These are phyloP conservation scores for Meredithiella fracta DNA, from an alignment of 2,329 filamentous ascomycete species.

Conservation along the genomic window DNA sequence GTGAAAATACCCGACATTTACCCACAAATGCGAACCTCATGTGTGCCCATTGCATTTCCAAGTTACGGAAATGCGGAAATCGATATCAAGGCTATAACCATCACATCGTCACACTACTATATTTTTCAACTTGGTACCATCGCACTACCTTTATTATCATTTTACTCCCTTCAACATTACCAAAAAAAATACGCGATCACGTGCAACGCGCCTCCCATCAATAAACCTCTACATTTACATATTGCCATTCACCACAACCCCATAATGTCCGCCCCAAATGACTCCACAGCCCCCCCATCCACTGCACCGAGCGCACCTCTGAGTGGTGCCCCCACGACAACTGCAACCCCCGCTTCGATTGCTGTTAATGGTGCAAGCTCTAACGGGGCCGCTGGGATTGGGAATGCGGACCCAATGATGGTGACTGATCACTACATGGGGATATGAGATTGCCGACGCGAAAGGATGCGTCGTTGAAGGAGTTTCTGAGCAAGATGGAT, in stretches of 20 bases:
- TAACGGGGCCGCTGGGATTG: conserved; percentile 63
- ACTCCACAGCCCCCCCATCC: background rate
- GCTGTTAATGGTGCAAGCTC: conserved; percentile 47
- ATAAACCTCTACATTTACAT: background rate
- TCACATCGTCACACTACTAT: background rate
- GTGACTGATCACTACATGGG: conserved; percentile 27
- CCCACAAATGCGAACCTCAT: background rate
- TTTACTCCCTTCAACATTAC: too few species aligned
- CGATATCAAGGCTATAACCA: background rate
- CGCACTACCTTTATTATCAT: too few species aligned
- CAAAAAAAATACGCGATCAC: background rate
- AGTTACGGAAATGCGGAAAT: background rate
- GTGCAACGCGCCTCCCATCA: background rate
- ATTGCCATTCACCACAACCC: background rate
- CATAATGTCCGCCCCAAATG: background rate
- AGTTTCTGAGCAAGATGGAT: conserved; percentile 93
- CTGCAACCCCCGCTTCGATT: background rate
- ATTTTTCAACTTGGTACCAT: too few species aligned
- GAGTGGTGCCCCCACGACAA: background rate
- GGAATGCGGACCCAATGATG: conserved; percentile 23
- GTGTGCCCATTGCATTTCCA: background rate
- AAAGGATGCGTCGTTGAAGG: conserved; percentile 82
- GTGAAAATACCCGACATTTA: background rate
- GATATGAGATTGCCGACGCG: conserved; percentile 49
- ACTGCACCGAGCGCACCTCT: background rate